phyloP scores from a whole-genome alignment of 139 green algal species.

The Asterochloris erici region DNA sequence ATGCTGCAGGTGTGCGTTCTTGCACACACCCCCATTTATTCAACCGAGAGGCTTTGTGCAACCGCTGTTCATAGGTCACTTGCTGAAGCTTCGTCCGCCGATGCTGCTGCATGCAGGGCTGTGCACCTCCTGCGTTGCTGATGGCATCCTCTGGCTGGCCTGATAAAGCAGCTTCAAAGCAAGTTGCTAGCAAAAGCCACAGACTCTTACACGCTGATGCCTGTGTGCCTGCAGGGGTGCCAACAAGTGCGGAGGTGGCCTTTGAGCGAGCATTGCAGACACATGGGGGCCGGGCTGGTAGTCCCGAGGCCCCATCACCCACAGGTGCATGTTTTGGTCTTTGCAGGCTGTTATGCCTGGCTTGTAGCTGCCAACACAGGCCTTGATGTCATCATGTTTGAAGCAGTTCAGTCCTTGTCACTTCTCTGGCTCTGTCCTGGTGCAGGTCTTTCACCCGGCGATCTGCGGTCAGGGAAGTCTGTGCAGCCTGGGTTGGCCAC shows the following conservation, averaged over 20 bases:
- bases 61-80: background rate
- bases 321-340: too few species aligned
- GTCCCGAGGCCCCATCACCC: too few species aligned
- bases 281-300: too few species aligned
- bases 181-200: background rate
- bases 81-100: background rate
- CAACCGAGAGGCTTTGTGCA: background rate
- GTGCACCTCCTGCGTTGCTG: background rate
- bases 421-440: background rate
- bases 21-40: background rate
- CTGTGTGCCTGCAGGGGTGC: background rate
- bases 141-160: background rate
- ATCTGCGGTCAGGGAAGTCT: background rate
- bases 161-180: background rate
- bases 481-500: background rate
- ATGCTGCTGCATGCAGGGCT: background rate
- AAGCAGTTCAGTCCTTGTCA: background rate
- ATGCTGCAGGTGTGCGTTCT: background rate
- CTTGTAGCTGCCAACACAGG: slow-evolving; percentile 7
- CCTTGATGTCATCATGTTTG: background rate
- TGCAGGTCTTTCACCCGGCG: background rate
- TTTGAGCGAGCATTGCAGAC: too few species aligned
- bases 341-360: too few species aligned
- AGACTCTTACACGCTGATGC: background rate
- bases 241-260: too few species aligned